phyloP scores from a whole-genome alignment of 768 basidiomycete genomes.

The Tricholomella constricta region DNA sequence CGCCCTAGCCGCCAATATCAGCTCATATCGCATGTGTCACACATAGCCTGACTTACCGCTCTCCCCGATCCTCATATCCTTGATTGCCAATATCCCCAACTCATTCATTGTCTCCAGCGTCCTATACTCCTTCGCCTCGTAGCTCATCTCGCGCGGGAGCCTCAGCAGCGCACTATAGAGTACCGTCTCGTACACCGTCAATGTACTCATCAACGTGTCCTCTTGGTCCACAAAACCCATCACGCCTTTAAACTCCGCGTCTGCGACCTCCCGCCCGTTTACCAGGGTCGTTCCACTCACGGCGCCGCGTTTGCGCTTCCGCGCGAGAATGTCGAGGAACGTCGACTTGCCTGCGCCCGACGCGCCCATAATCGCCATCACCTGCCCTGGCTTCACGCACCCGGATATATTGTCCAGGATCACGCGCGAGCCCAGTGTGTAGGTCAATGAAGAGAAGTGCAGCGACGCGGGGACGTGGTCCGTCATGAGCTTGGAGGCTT shows the following conservation, averaged over 20 bases:
- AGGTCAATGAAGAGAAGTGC: slow-evolving; percentile 87
- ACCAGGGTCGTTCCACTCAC: slow-evolving; percentile 78
- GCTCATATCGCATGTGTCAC: slow-evolving; percentile 1
- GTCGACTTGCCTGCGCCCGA: slow-evolving; percentile 98
- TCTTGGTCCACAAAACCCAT: slow-evolving; percentile 98
- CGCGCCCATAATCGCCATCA: slow-evolving; percentile 96
- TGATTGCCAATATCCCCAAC: slow-evolving; percentile 89
- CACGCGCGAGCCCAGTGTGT: slow-evolving; percentile 63
- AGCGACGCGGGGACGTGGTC: slow-evolving; percentile 94
- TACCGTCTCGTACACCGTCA: slow-evolving; percentile 98
- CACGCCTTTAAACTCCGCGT: slow-evolving; percentile 79
- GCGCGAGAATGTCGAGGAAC: slow-evolving; percentile 92
- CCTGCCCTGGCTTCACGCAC: slow-evolving; percentile 81
- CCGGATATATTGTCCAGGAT: slow-evolving; percentile 87
- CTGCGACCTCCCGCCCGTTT: slow-evolving; percentile 78
- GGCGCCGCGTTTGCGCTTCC: slow-evolving; percentile 81
- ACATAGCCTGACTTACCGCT: slow-evolving; percentile 54
- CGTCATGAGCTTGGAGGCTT: slow-evolving; percentile 83
- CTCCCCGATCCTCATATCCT: slow-evolving; percentile 87
- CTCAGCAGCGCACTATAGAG: slow-evolving; percentile 90
- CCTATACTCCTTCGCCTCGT: slow-evolving; percentile 92
- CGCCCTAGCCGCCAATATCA: slow-evolving; percentile 48
- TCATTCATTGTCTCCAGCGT: slow-evolving; percentile 97
- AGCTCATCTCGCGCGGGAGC: slow-evolving; percentile 92
- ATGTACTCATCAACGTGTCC: slow-evolving; percentile 94